Evolutionary conservation across 1,139 yeast genomes (phyloP).

Genomic region (Candida glucosophila): DNA sequence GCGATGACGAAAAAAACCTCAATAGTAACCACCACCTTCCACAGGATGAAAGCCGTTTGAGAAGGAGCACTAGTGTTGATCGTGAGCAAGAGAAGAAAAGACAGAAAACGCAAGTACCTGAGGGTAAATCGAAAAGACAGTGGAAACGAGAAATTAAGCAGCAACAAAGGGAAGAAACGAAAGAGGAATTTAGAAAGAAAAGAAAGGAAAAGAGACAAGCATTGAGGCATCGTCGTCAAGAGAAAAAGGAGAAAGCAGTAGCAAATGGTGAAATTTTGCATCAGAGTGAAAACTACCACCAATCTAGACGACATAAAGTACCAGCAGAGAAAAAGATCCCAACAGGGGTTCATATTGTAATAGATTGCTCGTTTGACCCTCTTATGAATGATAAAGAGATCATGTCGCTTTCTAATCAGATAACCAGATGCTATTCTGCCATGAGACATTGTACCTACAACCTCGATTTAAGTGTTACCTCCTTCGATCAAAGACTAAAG

Average conservation of each 20-base stretch:
- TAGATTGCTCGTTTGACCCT: constrained; percentile 90
- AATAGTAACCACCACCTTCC: too few relatives aligned
- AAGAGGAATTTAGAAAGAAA: constrained; percentile 45
- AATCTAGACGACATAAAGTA: constrained; percentile 18
- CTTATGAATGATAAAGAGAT: constrained; percentile 78
- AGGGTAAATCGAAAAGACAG: constrained; percentile 77
- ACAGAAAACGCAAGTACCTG: constrained; percentile 41
- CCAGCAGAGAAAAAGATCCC: constrained; percentile 32
- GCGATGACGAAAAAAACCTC: not conserved
- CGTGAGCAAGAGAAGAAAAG: constrained; percentile 5
- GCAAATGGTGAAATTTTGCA: constrained; percentile 7
- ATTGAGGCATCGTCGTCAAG: constrained; percentile 23
- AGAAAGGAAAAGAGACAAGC: constrained; percentile 49
- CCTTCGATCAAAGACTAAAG: constrained; percentile 59
- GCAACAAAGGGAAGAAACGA: constrained; percentile 55
- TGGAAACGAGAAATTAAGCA: constrained; percentile 67
- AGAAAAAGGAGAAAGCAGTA: constrained; percentile 10
- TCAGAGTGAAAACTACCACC: constrained; percentile 15
- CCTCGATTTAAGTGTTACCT: constrained; percentile 52
- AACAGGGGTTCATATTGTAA: constrained; percentile 45
- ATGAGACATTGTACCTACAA: constrained; percentile 55
- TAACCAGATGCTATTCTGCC: constrained; percentile 74
- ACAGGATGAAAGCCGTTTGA: too few relatives aligned
- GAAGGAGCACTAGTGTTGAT: constrained; percentile 1
- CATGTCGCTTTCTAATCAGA: constrained; percentile 69